Percentiles rank a stretch among this genome's conserved stretches.
phyloP scores from a whole-genome alignment of 2,329 filamentous ascomycete species.

The Colletotrichum simmondsii region DNA sequence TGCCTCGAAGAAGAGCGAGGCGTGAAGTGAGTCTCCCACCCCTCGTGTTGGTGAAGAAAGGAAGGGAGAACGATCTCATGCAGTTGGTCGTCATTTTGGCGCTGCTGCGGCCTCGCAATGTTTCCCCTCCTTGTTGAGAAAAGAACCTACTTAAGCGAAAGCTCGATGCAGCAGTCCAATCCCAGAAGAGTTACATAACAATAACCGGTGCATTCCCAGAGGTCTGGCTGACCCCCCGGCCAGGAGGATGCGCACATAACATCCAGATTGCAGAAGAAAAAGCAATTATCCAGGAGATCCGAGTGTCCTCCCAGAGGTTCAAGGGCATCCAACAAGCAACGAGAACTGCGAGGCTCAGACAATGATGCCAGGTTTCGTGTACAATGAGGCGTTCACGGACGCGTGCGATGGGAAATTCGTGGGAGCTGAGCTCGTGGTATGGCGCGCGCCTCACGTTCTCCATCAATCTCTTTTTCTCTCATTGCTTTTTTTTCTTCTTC shows the following conservation, averaged over 20 bases:
- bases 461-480: background rate
- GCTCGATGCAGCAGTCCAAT: slow-evolving; percentile 2
- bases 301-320: slow-evolving; percentile 3
- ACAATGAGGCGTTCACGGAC: slow-evolving; percentile 9
- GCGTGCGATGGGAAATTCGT: background rate
- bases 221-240: background rate
- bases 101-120: background rate
- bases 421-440: background rate
- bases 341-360: slow-evolving; percentile 13
- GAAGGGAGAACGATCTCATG: slow-evolving; percentile 16
- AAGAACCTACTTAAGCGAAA: slow-evolving; percentile 22
- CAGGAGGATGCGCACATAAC: slow-evolving; percentile 8
- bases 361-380: slow-evolving; percentile 22
- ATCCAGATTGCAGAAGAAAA: slow-evolving; percentile 22
- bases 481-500: slow-evolving; percentile 7
- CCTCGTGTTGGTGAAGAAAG: slow-evolving; percentile 33
- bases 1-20: slow-evolving; percentile 2
- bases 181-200: slow-evolving; percentile 2
- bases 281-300: slow-evolving; percentile 28
- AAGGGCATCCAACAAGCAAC: slow-evolving; percentile 24
- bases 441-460: background rate
- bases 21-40: background rate
- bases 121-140: slow-evolving; percentile 32
- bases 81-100: slow-evolving; percentile 16
- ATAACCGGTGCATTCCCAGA: slow-evolving; percentile 13